Percentiles rank a stretch among this genome's conserved stretches.
Evolutionary conservation across 306 rosid species (phyloP).

Genomic region (Comarum palustre): DNA sequence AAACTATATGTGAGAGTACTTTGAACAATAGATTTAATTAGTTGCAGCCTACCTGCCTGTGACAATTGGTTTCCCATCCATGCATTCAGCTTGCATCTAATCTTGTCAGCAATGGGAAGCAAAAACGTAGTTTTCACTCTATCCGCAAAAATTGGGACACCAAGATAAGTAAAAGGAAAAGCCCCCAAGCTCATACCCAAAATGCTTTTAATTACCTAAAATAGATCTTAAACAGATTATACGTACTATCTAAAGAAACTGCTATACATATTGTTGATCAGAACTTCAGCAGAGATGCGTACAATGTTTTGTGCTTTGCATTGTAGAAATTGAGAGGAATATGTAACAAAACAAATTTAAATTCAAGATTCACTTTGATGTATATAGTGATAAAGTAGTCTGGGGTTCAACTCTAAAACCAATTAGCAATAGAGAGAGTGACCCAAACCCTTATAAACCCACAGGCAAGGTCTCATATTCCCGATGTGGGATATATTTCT

Average conservation of each 20-base stretch:
- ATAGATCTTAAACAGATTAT: neutral
- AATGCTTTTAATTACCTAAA: too few relatives aligned
- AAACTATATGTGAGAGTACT: too few relatives aligned
- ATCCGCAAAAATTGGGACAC: neutral
- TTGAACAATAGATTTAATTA: too few relatives aligned
- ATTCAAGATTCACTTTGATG: neutral
- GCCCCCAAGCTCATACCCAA: neutral
- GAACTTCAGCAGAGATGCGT: neutral
- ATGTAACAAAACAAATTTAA: conserved; percentile 6
- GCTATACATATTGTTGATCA: neutral
- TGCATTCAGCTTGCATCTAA: neutral
- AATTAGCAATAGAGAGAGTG: too few relatives aligned
- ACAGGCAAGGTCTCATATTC: too few relatives aligned
- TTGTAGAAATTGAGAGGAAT: neutral
- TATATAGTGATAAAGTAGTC: too few relatives aligned
- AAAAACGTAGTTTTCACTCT: too few relatives aligned
- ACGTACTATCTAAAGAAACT: too few relatives aligned
- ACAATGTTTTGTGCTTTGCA: neutral
- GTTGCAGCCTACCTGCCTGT: neutral
- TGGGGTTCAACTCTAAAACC: too few relatives aligned
- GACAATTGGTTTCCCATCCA: neutral
- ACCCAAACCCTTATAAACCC: too few relatives aligned
- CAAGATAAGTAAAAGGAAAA: neutral
- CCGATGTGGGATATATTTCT: too few relatives aligned
- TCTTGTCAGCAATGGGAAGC: neutral